Base-by-base conservation (phyloP, 1,139 yeast species). In the Yamadazyma dushanensis region DNA sequence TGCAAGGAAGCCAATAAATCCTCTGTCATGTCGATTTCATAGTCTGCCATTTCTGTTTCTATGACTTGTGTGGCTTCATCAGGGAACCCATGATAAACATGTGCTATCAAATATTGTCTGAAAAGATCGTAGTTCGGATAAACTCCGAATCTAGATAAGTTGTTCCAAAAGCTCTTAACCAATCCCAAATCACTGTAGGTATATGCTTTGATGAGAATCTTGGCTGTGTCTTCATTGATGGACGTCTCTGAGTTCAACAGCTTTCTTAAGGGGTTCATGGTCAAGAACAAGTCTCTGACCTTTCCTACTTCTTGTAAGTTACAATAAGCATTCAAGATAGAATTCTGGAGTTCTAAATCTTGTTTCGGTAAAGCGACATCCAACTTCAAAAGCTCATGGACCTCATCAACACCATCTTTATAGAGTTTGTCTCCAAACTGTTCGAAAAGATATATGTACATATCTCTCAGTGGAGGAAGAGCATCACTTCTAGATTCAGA, bases 171-270 rank as follows among this genome's bases (percentile, higher is more conserved):
- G 30, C 72, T 66, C 35, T 73, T 76, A 4, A 82, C 87, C 40
- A 80, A 79, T 5, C 69, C 63, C 40, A 84, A 58, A 22, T 81
- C 79, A 18, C 73, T 66, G 43, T 78, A 75, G 8, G 88, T 80
- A 40, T 79, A 70, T 0, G 84, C 74, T 52, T 81, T 81, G 42
- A 86, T 56, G 86, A 86, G 81, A 49, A 82, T 80, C 32, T 80
- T 75, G n/a, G 80, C 72, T 0, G 90, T 78, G 24, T 81, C 82
- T 40, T 80, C 77, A 48, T 84, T 76, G n/a, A 82, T 66, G 3
- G 29, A 25, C 1, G 33, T 19, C 1, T 81, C 81, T n/a, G 69
- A 66, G 5, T 40, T 39, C 6, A 72, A 65, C 7, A 72, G 66
- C 32, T 64, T 63, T 1, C 84, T 76, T 37, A 71, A 69, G 2